Evolutionary conservation across 805 yeast species (phyloP).

Genomic region (Metschnikowia lochheadii): DNA sequence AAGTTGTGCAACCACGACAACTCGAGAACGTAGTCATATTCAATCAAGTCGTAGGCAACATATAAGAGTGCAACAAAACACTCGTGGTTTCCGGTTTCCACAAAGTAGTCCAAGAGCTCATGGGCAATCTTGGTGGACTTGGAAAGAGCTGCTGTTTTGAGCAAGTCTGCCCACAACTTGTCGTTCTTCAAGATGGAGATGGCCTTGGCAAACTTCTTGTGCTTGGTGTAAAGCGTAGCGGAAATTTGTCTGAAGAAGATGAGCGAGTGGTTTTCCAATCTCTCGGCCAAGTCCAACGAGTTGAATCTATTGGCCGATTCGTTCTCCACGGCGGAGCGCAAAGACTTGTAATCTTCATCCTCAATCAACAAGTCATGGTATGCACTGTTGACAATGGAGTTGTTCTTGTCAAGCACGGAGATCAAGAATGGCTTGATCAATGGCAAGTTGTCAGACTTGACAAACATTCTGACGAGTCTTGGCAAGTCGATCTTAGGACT

Average conservation of each 20-base stretch:
- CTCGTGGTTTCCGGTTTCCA: constrained; percentile 95
- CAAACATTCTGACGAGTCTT: constrained; percentile 91
- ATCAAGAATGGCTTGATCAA: constrained; percentile 92
- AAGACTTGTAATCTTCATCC: constrained; percentile 91
- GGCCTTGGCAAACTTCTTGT: constrained; percentile 89
- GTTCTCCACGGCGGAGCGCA: constrained; percentile 77
- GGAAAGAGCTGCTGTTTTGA: constrained; percentile 85
- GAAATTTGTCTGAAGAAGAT: constrained; percentile 95
- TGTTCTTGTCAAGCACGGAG: constrained; percentile 85
- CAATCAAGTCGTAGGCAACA: constrained; percentile 75
- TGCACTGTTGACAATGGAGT: constrained; percentile 87
- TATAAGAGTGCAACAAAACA: constrained; percentile 87
- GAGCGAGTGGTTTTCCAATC: constrained; percentile 86
- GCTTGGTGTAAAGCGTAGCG: constrained; percentile 88
- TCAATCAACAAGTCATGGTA: constrained; percentile 94
- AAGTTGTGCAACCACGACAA: constrained; percentile 86
- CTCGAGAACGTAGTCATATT: constrained; percentile 81
- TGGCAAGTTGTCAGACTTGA: constrained; percentile 93
- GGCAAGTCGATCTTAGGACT: constrained; percentile 90
- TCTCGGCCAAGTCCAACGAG: constrained; percentile 83
- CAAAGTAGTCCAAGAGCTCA: constrained; percentile 85
- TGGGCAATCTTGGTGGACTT: constrained; percentile 77
- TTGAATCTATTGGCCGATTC: constrained; percentile 84
- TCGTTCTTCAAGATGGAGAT: constrained; percentile 85
- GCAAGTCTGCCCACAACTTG: constrained; percentile 91